phyloP scores from a whole-genome alignment of 1,284 basidiomycete species.

The Boletus sp. region DNA sequence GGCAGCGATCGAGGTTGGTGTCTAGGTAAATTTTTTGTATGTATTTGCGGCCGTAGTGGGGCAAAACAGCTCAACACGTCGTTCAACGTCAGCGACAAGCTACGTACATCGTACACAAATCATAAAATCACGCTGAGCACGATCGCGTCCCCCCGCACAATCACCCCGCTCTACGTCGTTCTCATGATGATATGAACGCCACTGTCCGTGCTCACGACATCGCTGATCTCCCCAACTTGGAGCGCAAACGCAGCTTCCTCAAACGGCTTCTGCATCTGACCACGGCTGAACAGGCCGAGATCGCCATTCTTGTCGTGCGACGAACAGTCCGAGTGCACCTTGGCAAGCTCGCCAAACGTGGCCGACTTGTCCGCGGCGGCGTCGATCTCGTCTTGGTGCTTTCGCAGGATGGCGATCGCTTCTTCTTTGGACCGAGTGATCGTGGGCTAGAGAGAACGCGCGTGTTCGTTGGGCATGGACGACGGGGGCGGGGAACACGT shows the following conservation, averaged over 20 bases:
- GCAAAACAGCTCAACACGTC: too few relatives aligned
- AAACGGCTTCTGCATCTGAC: slow-evolving; percentile 98
- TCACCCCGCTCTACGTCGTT: slow-evolving; percentile 55
- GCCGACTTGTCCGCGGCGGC: slow-evolving; percentile 42
- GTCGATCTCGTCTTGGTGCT: slow-evolving; percentile 59
- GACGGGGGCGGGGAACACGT: slow-evolving; percentile 30
- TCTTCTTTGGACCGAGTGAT: slow-evolving; percentile 92
- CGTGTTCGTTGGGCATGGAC: not conserved
- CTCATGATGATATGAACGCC: slow-evolving; percentile 95
- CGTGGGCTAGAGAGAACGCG: slow-evolving; percentile 46
- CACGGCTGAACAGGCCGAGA: slow-evolving; percentile 80
- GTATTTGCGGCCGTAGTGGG: not conserved
- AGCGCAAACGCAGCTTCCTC: slow-evolving; percentile 88
- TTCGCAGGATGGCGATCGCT: slow-evolving; percentile 73
- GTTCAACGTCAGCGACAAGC: too few relatives aligned
- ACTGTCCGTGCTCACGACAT: slow-evolving; percentile 86
- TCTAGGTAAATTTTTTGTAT: too few relatives aligned
- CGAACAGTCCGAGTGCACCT: slow-evolving; percentile 80
- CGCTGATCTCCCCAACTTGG: slow-evolving; percentile 81
- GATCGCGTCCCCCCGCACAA: too few relatives aligned
- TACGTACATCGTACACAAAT: too few relatives aligned
- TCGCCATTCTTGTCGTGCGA: slow-evolving; percentile 80
- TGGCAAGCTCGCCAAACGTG: slow-evolving; percentile 76
- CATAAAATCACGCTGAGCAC: too few relatives aligned
- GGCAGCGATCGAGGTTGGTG: too few relatives aligned